These are phyloP conservation scores for Aeschynomene evenia DNA, from an alignment of 306 rosid species.

Conservation along the genomic window DNA sequence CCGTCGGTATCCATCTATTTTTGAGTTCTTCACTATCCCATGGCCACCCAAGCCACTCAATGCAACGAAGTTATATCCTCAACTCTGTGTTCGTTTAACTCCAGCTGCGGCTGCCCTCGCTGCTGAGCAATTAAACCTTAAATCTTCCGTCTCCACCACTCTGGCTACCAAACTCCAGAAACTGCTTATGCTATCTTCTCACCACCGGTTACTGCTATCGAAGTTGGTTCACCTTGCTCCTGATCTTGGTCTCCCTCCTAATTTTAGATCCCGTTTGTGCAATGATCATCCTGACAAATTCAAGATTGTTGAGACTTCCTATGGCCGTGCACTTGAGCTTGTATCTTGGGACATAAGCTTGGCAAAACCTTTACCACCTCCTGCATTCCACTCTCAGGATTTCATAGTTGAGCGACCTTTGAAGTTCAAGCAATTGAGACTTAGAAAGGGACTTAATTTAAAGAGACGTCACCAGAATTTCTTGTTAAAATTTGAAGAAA, in stretches of 20 bases:
- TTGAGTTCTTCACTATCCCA: conserved; percentile 67
- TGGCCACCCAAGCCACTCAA: conserved; percentile 66
- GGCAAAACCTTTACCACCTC: conserved; percentile 58
- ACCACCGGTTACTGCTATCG: conserved; percentile 60
- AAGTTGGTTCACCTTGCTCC: conserved; percentile 92
- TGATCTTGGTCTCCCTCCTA: conserved; percentile 86
- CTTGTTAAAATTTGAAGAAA: conserved; percentile 71
- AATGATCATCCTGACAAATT: conserved; percentile 77
- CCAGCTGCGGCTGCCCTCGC: conserved; percentile 86
- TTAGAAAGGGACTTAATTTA: conserved; percentile 77
- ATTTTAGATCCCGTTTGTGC: conserved; percentile 79
- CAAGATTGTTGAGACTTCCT: conserved; percentile 74
- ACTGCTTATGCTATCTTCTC: conserved; percentile 85
- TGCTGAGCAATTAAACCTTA: conserved; percentile 54
- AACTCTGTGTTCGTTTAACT: conserved; percentile 87
- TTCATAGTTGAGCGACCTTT: conserved; percentile 87
- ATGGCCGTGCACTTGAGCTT: conserved; percentile 94
- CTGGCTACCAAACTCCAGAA: conserved; percentile 87
- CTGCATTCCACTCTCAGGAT: conserved; percentile 38
- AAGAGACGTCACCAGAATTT: conserved; percentile 75
- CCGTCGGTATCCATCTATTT: conserved; percentile 76
- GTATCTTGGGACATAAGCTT: conserved; percentile 65
- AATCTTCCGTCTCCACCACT: conserved; percentile 46
- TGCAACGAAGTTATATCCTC: conserved; percentile 71
- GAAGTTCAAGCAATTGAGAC: conserved; percentile 81